These are phyloP conservation scores for Aspergillus neotritici DNA, from an alignment of 2,329 filamentous ascomycete genomes.

Conservation along the genomic window DNA sequence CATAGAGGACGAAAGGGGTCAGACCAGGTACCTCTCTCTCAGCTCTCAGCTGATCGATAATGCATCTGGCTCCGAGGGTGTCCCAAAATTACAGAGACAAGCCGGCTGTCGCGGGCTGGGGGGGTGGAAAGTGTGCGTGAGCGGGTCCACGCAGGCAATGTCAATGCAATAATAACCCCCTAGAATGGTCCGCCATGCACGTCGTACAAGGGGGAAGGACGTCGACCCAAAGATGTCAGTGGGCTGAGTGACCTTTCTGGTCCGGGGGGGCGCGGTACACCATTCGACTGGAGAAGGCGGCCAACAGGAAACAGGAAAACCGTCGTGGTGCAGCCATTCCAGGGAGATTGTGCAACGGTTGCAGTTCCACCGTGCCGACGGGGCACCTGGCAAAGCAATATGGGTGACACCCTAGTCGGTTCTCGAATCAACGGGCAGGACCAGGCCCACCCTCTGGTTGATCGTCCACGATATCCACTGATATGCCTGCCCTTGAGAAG, in stretches of 20 bases:
- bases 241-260: constrained; percentile 4
- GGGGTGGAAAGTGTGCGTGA: too few relatives aligned
- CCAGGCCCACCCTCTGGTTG: too few relatives aligned
- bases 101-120: neutral
- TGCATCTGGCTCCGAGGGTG: neutral
- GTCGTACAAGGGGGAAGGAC: constrained; percentile 19
- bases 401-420: too few relatives aligned
- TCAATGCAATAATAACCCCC: constrained; percentile 9
- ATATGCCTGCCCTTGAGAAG: too few relatives aligned
- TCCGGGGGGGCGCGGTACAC: constrained; percentile 4
- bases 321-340: constrained; percentile 5
- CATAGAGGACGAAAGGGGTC: too few relatives aligned
- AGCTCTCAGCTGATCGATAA: too few relatives aligned
- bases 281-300: constrained; percentile 4
- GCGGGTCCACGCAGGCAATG: constrained; percentile 3
- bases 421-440: too few relatives aligned
- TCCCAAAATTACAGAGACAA: constrained; percentile 3
- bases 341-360: constrained; percentile 12
- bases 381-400: too few relatives aligned
- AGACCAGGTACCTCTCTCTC: too few relatives aligned
- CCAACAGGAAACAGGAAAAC: constrained; percentile 7
- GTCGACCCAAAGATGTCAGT: constrained; percentile 4
- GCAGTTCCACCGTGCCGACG: constrained; percentile 7
- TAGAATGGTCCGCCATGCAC: constrained; percentile 13
- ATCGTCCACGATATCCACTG: too few relatives aligned